A percentile compares a stretch with the other conserved stretches of the same genome.
These are phyloP conservation scores for Rosa hybrid DNA, from an alignment of 331 rosid species.

Conservation along the genomic window DNA sequence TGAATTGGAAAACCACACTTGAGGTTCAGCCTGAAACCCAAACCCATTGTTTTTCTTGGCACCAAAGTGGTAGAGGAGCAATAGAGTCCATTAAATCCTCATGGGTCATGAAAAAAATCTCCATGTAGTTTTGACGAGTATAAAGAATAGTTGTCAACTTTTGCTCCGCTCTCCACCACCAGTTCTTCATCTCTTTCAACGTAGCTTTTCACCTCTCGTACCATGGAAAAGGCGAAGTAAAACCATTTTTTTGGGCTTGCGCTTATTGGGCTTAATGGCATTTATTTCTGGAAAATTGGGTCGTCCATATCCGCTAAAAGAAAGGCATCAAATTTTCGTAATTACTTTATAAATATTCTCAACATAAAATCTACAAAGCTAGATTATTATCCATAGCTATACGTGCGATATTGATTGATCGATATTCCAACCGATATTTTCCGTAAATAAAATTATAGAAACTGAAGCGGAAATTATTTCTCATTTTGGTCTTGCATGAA, in stretches of 20 bases:
- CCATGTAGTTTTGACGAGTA: not conserved
- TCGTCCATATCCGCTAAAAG: too few relatives aligned
- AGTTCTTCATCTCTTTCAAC: constrained; percentile 47
- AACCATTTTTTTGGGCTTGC: not conserved
- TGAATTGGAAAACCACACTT: constrained; percentile 48
- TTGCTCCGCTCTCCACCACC: constrained; percentile 55
- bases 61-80: constrained; percentile 33
- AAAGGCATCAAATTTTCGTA: too few relatives aligned
- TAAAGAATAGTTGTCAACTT: not conserved
- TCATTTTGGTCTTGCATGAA: too few relatives aligned
- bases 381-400: too few relatives aligned
- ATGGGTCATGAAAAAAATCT: constrained; percentile 3
- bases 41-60: constrained; percentile 54
- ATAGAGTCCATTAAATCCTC: constrained; percentile 51
- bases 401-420: too few relatives aligned
- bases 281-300: too few relatives aligned
- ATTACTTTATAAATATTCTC: too few relatives aligned
- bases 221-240: not conserved
- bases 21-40: constrained; percentile 60
- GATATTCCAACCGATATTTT: too few relatives aligned
- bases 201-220: not conserved
- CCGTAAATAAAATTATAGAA: too few relatives aligned
- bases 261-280: not conserved
- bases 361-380: too few relatives aligned
- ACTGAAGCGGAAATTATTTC: too few relatives aligned